Evolutionary conservation across 2,329 filamentous ascomycete genomes (phyloP).

Genomic region (Sphaerulina populicola): DNA sequence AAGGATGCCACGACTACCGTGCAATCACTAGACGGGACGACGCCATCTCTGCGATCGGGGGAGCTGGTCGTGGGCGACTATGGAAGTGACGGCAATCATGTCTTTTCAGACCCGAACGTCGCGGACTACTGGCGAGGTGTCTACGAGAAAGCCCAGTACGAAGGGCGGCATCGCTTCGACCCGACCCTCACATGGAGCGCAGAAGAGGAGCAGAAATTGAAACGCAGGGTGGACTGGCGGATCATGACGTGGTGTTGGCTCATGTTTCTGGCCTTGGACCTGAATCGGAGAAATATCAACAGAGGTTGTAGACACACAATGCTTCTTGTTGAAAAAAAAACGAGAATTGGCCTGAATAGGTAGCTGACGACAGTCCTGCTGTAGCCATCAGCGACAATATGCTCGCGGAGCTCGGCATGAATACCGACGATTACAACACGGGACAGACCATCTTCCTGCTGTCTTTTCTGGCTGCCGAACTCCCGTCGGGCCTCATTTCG

Average conservation of each 20-base stretch:
- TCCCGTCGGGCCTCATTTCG: constrained; percentile 42
- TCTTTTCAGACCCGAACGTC: constrained; percentile 45
- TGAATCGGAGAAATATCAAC: constrained; percentile 28
- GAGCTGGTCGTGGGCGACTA: constrained; percentile 18
- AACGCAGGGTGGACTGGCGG: constrained; percentile 20
- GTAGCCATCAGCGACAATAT: constrained; percentile 25
- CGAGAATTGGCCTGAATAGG: constrained; percentile 41
- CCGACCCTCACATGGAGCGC: constrained; percentile 40
- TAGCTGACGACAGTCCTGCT: constrained; percentile 27
- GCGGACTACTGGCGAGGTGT: constrained; percentile 48
- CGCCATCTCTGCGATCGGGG: constrained; percentile 10
- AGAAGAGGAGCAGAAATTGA: constrained; percentile 37
- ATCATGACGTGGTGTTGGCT: constrained; percentile 26
- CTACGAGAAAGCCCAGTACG: constrained; percentile 49
- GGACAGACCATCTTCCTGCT: constrained; percentile 26
- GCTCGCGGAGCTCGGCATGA: constrained; percentile 23
- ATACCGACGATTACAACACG: constrained; percentile 29
- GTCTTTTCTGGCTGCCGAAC: constrained; percentile 32
- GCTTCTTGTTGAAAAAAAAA: not conserved
- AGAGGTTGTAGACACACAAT: constrained; percentile 8
- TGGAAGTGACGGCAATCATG: constrained; percentile 16
- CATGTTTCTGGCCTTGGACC: constrained; percentile 25
- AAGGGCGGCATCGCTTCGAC: constrained; percentile 44
- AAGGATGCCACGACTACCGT: constrained; percentile 4
- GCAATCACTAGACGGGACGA: constrained; percentile 1